phyloP scores from a whole-genome alignment of 2,329 filamentous ascomycete species.

The Aspergillus japonicus region DNA sequence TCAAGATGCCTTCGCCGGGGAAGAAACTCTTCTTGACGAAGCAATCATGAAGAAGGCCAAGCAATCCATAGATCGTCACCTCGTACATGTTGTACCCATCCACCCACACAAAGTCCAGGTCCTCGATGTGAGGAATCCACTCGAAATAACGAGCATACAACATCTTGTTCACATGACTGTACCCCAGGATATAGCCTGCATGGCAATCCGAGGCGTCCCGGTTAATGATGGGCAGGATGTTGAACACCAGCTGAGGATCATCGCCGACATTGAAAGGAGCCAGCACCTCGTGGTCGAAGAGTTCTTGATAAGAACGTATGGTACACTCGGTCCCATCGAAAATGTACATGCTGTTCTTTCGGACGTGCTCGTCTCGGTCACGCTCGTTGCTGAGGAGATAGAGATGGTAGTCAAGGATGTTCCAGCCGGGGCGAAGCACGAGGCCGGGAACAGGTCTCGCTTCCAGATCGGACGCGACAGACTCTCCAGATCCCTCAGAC shows the following conservation, averaged over 20 bases:
- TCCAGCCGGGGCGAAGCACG: conserved; percentile 29
- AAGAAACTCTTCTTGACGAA: conserved; percentile 17
- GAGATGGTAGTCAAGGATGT: conserved; percentile 33
- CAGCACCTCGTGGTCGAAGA: conserved; percentile 14
- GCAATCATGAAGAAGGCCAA: conserved; percentile 22
- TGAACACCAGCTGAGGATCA: conserved; percentile 22
- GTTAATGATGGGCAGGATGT: conserved; percentile 26
- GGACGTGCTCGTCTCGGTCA: conserved; percentile 14
- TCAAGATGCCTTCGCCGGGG: conserved; percentile 26
- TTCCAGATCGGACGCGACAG: neutral
- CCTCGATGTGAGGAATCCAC: conserved; percentile 23
- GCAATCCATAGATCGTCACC: conserved; percentile 22
- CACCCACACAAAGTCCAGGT: conserved; percentile 29
- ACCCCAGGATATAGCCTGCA: conserved; percentile 27
- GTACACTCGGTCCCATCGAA: conserved; percentile 27
- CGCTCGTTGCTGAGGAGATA: conserved; percentile 30
- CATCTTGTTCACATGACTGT: conserved; percentile 22
- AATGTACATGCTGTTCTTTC: conserved; percentile 26
- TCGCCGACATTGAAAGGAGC: conserved; percentile 13
- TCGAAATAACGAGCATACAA: conserved; percentile 29
- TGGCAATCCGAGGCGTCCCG: neutral
- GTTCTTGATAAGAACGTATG: conserved; percentile 24
- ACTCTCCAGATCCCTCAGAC: conserved; percentile 4
- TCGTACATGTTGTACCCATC: conserved; percentile 25
- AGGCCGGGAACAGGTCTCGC: conserved; percentile 10